Evolutionary conservation across 2,329 filamentous ascomycete genomes (phyloP).

Genomic region (Thielaviopsis musarum): DNA sequence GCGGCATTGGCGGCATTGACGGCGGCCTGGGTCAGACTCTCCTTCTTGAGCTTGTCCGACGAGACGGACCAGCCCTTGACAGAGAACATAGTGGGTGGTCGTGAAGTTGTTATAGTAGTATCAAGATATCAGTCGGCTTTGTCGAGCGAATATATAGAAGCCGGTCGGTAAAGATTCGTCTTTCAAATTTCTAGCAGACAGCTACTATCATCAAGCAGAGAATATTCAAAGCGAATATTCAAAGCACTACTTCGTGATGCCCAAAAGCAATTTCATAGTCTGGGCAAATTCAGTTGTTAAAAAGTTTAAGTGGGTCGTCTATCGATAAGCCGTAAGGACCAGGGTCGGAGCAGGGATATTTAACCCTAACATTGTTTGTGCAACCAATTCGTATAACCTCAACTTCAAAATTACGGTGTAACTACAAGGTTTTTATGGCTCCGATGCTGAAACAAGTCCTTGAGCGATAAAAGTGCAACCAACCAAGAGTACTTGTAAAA

Average conservation of each 20-base stretch:
- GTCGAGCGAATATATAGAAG: neutral
- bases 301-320: slow-evolving; percentile 2
- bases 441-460: neutral
- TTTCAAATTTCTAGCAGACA: neutral
- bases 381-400: neutral
- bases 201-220: neutral
- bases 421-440: neutral
- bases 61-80: slow-evolving; percentile 86
- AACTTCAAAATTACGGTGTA: neutral
- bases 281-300: neutral
- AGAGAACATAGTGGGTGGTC: slow-evolving; percentile 52
- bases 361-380: neutral
- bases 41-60: slow-evolving; percentile 51
- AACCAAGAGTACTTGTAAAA: neutral
- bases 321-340: neutral
- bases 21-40: slow-evolving; percentile 25
- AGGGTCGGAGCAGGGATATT: no score
- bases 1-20: slow-evolving; percentile 17
- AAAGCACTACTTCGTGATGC: neutral
- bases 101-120: slow-evolving; percentile 1
- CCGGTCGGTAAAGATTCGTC: neutral
- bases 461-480: neutral
- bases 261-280: neutral
- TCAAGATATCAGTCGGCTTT: neutral
- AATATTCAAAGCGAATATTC: no score